A percentile compares a stretch with the other conserved stretches of the same genome.
These are phyloP conservation scores for Puya raimondii DNA, from an alignment of 176 grass and related monocot genomes.

Conservation along the genomic window DNA sequence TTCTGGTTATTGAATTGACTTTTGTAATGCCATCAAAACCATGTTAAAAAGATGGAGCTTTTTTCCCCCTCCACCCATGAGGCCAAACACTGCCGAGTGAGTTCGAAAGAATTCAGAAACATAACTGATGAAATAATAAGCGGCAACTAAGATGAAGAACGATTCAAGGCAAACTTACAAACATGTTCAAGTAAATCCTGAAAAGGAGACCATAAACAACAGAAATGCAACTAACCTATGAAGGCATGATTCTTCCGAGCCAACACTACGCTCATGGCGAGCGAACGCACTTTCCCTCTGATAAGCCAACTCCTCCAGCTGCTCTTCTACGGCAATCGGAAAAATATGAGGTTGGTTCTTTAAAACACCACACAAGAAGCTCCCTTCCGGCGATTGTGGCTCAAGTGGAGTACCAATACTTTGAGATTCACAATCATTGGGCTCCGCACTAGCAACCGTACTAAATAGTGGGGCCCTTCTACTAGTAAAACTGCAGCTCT, in stretches of 20 bases:
- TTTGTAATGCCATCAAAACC: too few species aligned
- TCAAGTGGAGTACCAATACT: conserved; percentile 51
- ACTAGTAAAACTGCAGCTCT: neutral
- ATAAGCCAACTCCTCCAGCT: conserved; percentile 43
- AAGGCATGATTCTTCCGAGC: conserved; percentile 43
- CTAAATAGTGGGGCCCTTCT: neutral
- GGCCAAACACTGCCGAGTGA: too few species aligned
- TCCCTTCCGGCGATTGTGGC: conserved; percentile 47
- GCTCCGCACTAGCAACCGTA: conserved; percentile 35
- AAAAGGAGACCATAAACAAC: neutral
- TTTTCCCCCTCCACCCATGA: too few species aligned
- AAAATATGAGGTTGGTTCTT: conserved; percentile 50
- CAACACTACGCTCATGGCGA: conserved; percentile 47
- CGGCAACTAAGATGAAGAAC: too few species aligned
- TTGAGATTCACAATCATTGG: conserved; percentile 36
- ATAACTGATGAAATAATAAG: too few species aligned
- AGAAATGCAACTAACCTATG: conserved; percentile 38
- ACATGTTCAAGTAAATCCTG: neutral
- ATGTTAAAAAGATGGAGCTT: too few species aligned
- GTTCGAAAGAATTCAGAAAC: too few species aligned
- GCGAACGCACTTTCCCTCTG: conserved; percentile 40
- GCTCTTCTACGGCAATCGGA: conserved; percentile 34
- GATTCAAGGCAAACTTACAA: neutral
- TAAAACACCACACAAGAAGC: conserved; percentile 49
- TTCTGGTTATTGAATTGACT: too few species aligned